Conservation (phyloP, 1,284 basidiomycete genomes). For the Coriolopsis trogii region DNA sequence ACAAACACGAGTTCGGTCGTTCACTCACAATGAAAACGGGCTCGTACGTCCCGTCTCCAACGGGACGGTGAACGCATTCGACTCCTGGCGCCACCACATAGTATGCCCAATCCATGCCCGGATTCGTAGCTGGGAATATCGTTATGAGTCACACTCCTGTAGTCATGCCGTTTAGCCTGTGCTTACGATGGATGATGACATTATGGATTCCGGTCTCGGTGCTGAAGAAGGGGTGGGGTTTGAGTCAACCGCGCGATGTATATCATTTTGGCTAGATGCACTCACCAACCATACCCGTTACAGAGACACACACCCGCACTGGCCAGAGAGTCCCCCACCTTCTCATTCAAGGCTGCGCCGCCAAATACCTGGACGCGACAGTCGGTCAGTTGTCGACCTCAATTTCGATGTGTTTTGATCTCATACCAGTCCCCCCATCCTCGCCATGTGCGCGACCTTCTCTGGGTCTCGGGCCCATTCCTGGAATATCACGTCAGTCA, state of each 20-base stretch:
- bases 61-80: not conserved
- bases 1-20: not conserved
- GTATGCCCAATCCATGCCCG: conserved; percentile 4
- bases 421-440: conserved; percentile 18
- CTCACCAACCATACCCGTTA: not conserved
- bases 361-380: conserved; percentile 1
- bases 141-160: not conserved
- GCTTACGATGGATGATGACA: not conserved
- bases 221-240: not conserved
- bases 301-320: not conserved
- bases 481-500: not conserved
- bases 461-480: conserved; percentile 22
- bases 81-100: not conserved
- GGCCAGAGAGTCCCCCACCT: not conserved
- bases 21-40: not conserved
- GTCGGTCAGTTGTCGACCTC: too few relatives aligned
- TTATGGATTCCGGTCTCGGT: not conserved
- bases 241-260: not conserved
- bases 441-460: conserved; percentile 21
- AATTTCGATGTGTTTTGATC: not conserved
- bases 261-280: too few relatives aligned
- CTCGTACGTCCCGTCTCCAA: conserved; percentile 1
- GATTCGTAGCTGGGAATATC: not conserved
- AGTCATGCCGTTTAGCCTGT: not conserved
- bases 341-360: not conserved